Evolutionary conservation across 306 rosid species (phyloP).

Genomic region (Dryas drummondii): DNA sequence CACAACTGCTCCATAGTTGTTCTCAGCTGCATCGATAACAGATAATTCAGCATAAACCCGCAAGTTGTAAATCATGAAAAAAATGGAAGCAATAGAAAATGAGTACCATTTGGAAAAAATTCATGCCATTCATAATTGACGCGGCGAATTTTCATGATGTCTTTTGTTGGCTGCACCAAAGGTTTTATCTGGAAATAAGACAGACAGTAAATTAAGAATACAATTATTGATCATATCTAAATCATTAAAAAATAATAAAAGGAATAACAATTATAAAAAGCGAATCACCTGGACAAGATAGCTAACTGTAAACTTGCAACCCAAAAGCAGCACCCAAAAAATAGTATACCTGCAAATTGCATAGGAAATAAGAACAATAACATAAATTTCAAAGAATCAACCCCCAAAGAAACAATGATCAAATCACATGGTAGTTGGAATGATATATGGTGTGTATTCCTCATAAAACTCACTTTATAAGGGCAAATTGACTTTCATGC

Average conservation of each 20-base stretch:
- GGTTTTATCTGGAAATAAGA: constrained; percentile 71
- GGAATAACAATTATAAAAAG: constrained; percentile 14
- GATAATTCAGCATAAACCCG: constrained; percentile 31
- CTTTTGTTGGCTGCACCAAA: constrained; percentile 79
- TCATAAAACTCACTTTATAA: constrained; percentile 70
- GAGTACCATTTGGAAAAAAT: constrained; percentile 76
- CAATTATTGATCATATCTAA: neutral
- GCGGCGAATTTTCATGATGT: constrained; percentile 71
- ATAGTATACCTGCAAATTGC: constrained; percentile 75
- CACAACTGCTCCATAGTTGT: constrained; percentile 72
- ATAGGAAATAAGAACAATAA: constrained; percentile 21
- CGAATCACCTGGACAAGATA: constrained; percentile 70
- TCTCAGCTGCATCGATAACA: constrained; percentile 52
- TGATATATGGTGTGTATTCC: constrained; percentile 13
- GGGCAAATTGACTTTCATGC: constrained; percentile 96
- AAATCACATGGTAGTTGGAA: constrained; percentile 11
- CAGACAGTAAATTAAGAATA: constrained; percentile 18
- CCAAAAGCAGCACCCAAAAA: constrained; percentile 87
- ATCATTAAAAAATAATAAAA: neutral
- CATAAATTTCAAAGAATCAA: constrained; percentile 23
- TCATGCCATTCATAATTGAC: constrained; percentile 83
- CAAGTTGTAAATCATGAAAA: constrained; percentile 18
- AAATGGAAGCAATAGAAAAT: constrained; percentile 26
- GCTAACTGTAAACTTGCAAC: constrained; percentile 75
- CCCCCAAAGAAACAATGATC: constrained; percentile 12